Evolutionary conservation across 2,329 filamentous ascomycete genomes (phyloP), one percentile per base, ranked within the genome.

Genomic region (Nemania sp.): DNA sequence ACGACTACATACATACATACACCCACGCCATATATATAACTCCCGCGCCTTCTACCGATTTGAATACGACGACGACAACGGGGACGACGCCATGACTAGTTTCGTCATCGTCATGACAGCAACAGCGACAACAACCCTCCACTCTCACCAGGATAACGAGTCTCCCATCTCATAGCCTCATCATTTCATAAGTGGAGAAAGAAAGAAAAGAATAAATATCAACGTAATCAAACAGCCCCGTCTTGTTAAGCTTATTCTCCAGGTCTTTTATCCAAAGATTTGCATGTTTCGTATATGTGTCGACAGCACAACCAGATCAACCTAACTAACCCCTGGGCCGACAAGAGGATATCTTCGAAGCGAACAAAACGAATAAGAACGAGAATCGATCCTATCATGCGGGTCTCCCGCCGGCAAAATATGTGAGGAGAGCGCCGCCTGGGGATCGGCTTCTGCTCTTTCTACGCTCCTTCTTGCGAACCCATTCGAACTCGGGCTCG

Each of bases 391-490:
- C 39, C 24, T 24, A 24, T 49, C 17, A 52, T 63, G 61, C 39
- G 7, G 77, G 78, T 42, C 72, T 72, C 9, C 66, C 80, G 5
- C 81, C 81, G 26, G 81, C 80, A 17, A 84, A 69, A 59, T 83
- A 84, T 75, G 83, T 80, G 53, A 84, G 68, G 47, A 84, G 64
- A 7, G 75, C 74, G 6, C 81, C 81, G 14, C 75, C 74, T 5
- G 81, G 81, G 14, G 80, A 83, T 68, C 80, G 81, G 72, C 80
- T 82, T 68, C 80, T 80, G 73, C 80, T 82, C 52, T 80, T 74
- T 65, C 72, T 77, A 50, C 76, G 77, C 57, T 80, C 75, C 74
- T 82, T 83, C 73, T 81, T 82, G 61, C 81, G 79, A 41, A 83
- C 79, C 74, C 75, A 81, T 67, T 83, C 79, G 54, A 79, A 80